These are phyloP conservation scores for Neofusicoccum sp. DNA, from an alignment of 2,329 filamentous ascomycete genomes.

Conservation along the genomic window DNA sequence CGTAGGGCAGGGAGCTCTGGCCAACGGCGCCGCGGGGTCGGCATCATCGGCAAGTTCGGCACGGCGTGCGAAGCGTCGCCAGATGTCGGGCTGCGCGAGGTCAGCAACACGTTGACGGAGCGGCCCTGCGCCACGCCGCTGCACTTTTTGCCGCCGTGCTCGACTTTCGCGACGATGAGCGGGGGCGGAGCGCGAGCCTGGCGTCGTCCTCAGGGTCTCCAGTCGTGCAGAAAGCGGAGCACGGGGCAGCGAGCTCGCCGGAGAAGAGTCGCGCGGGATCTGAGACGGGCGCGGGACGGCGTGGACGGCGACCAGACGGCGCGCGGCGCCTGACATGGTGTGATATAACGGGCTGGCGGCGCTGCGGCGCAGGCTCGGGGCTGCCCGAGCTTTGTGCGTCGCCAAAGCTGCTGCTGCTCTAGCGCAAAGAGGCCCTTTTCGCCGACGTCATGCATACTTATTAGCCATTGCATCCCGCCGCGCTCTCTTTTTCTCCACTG, in stretches of 20 bases:
- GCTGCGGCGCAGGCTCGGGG: background rate
- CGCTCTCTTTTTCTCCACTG: background rate
- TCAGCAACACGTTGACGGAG: background rate
- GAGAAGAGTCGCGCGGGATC: conserved; percentile 7
- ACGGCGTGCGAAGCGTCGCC: background rate
- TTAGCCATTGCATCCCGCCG: background rate
- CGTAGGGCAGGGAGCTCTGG: conserved; percentile 1
- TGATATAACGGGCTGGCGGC: background rate
- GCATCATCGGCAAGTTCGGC: conserved; percentile 9
- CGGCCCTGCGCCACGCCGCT: background rate
- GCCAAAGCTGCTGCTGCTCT: background rate
- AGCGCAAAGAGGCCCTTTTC: background rate
- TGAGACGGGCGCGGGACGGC: conserved; percentile 6
- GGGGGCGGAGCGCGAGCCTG: background rate
- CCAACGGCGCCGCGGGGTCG: background rate
- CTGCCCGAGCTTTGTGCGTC: conserved; percentile 1
- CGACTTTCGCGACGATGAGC: background rate
- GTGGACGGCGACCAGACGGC: background rate
- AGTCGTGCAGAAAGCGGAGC: conserved; percentile 5
- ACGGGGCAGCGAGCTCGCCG: background rate
- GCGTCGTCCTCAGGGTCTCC: background rate
- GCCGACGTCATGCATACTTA: conserved; percentile 16
- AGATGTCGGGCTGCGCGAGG: background rate
- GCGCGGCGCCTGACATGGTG: conserved; percentile 6
- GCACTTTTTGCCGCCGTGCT: too few relatives aligned